Evolutionary conservation across 768 basidiomycete species (phyloP).

Genomic region (Mycena vulgaris): DNA sequence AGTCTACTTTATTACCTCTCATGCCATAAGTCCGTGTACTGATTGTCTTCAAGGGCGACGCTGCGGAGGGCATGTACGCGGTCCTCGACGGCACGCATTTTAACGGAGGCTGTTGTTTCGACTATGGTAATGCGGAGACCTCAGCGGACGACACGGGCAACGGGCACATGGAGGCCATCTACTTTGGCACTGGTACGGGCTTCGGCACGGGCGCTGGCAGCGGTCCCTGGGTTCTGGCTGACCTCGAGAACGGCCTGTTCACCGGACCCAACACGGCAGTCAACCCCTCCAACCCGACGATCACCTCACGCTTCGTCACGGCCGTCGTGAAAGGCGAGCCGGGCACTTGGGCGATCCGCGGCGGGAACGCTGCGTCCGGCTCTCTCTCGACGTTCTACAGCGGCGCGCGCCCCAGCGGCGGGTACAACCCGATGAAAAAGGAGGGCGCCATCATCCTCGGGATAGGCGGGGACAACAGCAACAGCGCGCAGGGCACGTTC

Average conservation of each 20-base stretch:
- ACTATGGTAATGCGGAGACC: slow-evolving; percentile 35
- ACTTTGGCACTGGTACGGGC: slow-evolving; percentile 25
- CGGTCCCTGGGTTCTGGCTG: slow-evolving; percentile 30
- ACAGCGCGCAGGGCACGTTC: no score
- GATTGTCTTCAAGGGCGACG: neutral
- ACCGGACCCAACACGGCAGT: neutral
- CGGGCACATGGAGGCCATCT: slow-evolving; percentile 34
- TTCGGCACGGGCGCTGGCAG: slow-evolving; percentile 24
- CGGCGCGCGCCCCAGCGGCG: slow-evolving; percentile 30
- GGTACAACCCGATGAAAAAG: slow-evolving; percentile 37
- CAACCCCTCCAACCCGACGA: slow-evolving; percentile 28
- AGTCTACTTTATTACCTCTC: slow-evolving; percentile 13
- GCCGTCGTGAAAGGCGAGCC: no score
- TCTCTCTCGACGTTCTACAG: no score
- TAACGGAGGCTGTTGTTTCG: no score
- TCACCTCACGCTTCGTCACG: slow-evolving; percentile 33
- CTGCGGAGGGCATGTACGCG: no score
- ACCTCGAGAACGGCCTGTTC: slow-evolving; percentile 15
- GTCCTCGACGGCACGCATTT: no score
- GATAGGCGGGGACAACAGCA: no score
- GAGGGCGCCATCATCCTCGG: slow-evolving; percentile 36
- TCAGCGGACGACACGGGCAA: slow-evolving; percentile 28
- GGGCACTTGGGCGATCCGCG: no score
- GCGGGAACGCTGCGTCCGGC: no score
- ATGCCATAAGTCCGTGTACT: slow-evolving; percentile 12